Evolutionary conservation across 306 rosid genomes (phyloP), one percentile per base, ranked within the genome.

Genomic region (Cicer arietinum): DNA sequence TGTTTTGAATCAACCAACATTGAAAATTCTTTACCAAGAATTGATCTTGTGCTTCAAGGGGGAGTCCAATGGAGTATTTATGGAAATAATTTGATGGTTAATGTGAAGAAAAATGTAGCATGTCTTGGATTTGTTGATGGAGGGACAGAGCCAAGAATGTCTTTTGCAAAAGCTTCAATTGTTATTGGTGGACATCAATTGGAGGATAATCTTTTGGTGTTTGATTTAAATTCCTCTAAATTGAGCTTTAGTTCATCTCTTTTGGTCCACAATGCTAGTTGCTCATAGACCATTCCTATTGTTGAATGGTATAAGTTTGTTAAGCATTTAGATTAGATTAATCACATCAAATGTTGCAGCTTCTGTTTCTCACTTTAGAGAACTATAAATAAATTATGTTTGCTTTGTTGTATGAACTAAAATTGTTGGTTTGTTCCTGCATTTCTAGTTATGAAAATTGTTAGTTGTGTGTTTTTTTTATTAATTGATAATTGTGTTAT

Each of bases 121-220:
- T 86, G 88, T 10, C 30, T 84, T n/a, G 87, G 76, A 53, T 72
- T 81, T 79, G 79, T 86, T 25, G 76, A 75, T 75, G 86, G 83
- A 63, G 79, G 86, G 2, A 69, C 58, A 12, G n/a, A 53, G 0
- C 45, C 83, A 12, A 59, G 16, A 52, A 81, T 45, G 78, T 71
- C 85, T 3, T 37, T 56, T 46, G 41, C 5, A 3, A 61, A 59
- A 48, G 60, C 85, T 7, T 59, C 85, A 35, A 73, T 77, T 67
- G 68, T 82, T 11, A 59, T 82, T 51, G 82, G 85, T 13, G 72
- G 73, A 42, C 73, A 82, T 58, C 85, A 81, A 7, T 44, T 82
- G 63, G 80, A 43, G 44, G 67, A 82, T 2, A 66, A 77, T 77
- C 73, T 79, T 39, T 10, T 82, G 76, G 82, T 56, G 50, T 82